Conservation (phyloP, 805 yeast genomes). For the Scheffersomyces coipomensis region DNA sequence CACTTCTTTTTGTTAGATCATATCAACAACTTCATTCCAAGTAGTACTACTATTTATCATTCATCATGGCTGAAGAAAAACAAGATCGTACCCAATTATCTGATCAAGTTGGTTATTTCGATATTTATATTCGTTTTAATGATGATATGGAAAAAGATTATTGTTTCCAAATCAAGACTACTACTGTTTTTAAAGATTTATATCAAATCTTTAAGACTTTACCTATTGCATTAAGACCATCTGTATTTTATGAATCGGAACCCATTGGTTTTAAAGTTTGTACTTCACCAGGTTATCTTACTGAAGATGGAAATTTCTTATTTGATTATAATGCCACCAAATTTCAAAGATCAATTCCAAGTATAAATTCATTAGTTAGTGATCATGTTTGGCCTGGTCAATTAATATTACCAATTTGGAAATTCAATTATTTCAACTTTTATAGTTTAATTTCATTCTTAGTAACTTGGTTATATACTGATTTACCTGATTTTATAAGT, state of each 20-base stretch:
- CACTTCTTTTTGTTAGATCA: too few relatives aligned
- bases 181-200: constrained; percentile 59
- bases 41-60: not conserved
- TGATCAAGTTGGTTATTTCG: constrained; percentile 33
- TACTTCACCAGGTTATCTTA: constrained; percentile 73
- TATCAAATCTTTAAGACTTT: constrained; percentile 59
- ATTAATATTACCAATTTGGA: constrained; percentile 75
- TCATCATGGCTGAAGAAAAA: constrained; percentile 17
- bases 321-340: constrained; percentile 59
- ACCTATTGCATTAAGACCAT: constrained; percentile 79
- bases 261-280: constrained; percentile 69
- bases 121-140: constrained; percentile 75
- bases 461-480: constrained; percentile 82
- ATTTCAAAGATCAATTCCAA: constrained; percentile 44
- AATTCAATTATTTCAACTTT: constrained; percentile 42
- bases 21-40: too few relatives aligned
- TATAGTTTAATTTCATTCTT: constrained; percentile 41
- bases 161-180: constrained; percentile 71
- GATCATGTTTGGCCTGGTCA: constrained; percentile 88
- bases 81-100: constrained; percentile 15
- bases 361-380: constrained; percentile 47
- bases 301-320: constrained; percentile 78
- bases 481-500: constrained; percentile 81
- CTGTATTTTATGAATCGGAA: constrained; percentile 60
- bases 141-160: constrained; percentile 85